Evolutionary conservation across 208 protist genomes (phyloP).

Genomic region (Leishmania braziliensis): DNA sequence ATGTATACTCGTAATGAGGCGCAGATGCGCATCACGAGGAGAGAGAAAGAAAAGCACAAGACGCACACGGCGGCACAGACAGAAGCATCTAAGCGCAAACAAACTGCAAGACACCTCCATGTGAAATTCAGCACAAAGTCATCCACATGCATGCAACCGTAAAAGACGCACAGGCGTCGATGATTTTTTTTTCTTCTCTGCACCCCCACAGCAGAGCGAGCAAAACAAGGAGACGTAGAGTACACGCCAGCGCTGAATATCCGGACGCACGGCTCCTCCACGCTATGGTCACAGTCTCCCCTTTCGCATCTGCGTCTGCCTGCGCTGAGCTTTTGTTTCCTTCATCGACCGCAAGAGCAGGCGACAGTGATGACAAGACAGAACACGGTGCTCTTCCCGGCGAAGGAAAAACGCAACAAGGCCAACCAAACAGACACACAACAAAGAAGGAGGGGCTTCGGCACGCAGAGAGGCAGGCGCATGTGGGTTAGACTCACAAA

Average conservation of each 20-base stretch:
- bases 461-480: not conserved
- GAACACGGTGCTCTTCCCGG: not conserved
- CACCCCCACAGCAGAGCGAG: not conserved
- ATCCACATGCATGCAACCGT: not conserved
- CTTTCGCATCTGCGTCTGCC: not conserved
- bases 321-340: not conserved
- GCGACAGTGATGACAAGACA: not conserved
- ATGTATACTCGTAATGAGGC: not conserved
- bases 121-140: not conserved
- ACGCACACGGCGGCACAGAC: not conserved
- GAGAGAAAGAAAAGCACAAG: not conserved
- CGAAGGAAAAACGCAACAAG: not conserved
- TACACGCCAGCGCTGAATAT: not conserved
- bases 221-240: not conserved
- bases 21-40: not conserved
- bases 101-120: not conserved
- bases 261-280: too few relatives aligned
- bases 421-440: not conserved
- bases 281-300: not conserved
- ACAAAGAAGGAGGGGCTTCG: not conserved
- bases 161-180: not conserved
- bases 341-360: not conserved
- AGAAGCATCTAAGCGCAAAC: not conserved
- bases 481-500: not conserved
- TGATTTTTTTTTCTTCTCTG: too few relatives aligned